Conservation (phyloP, 2,329 filamentous ascomycete genomes). For the Nemania bipapillata region DNA sequence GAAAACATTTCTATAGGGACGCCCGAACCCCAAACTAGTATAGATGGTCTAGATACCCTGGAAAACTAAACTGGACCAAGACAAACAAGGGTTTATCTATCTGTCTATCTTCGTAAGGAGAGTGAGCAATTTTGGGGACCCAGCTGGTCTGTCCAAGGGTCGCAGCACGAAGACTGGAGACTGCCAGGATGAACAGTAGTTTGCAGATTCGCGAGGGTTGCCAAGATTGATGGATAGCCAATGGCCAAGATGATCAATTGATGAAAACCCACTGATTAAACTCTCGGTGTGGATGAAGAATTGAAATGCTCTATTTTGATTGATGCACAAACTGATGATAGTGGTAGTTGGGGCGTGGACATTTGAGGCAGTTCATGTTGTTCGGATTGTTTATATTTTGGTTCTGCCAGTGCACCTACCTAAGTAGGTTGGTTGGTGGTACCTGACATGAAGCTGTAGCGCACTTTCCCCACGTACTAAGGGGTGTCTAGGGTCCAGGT, state of each 20-base stretch:
- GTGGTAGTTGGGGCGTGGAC: conserved; percentile 7
- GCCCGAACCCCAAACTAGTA: conserved; percentile 22
- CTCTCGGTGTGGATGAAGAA: conserved; percentile 36
- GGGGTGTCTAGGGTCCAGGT: no score
- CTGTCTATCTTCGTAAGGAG: not conserved
- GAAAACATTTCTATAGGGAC: conserved; percentile 44
- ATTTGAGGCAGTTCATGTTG: not conserved
- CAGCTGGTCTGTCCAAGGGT: conserved; percentile 29
- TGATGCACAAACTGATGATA: conserved; percentile 36
- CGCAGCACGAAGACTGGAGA: conserved; percentile 34
- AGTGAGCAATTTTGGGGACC: conserved; percentile 39
- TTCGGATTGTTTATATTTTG: conserved; percentile 27
- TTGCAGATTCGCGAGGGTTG: conserved; percentile 2
- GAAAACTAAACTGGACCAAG: conserved; percentile 11
- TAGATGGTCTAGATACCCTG: conserved; percentile 20
- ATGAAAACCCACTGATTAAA: conserved; percentile 30
- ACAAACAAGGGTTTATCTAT: conserved; percentile 27
- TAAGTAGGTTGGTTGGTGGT: no score
- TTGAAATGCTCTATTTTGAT: conserved; percentile 28
- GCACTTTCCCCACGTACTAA: not conserved
- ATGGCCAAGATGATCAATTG: conserved; percentile 36
- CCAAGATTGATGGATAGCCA: conserved; percentile 6
- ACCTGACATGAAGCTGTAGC: conserved; percentile 12
- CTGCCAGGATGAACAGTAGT: conserved; percentile 15
- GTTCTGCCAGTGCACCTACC: conserved; percentile 3